Percentiles rank a stretch among this genome's conserved stretches.
Conservation (phyloP, 2,329 filamentous ascomycete genomes). For the Aspergillus nomiae region DNA sequence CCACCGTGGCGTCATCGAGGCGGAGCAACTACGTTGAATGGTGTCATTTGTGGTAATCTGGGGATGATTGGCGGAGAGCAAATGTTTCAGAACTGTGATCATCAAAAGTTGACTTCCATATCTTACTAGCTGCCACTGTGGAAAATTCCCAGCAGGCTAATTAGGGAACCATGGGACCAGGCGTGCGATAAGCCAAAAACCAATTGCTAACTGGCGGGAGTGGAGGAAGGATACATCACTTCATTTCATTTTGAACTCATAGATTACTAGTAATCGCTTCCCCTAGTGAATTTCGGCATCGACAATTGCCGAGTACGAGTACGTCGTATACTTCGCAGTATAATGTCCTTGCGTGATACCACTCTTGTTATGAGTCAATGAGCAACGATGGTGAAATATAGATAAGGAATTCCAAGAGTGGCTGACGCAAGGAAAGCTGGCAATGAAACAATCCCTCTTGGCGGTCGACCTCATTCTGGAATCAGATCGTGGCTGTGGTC, state of each 20-base stretch:
- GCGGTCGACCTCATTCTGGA: background rate
- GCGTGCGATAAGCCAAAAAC: background rate
- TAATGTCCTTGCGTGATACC: background rate
- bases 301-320: background rate
- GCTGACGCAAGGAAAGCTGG: background rate
- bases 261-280: background rate
- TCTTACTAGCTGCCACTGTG: background rate
- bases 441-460: background rate
- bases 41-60: background rate
- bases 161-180: background rate
- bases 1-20: slow-evolving; percentile 2
- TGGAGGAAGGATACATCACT: background rate
- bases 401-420: background rate
- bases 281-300: background rate
- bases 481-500: background rate
- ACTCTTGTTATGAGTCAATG: background rate
- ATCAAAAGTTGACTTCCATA: background rate
- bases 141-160: background rate
- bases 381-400: background rate
- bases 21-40: background rate
- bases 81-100: background rate
- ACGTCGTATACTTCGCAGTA: too few species aligned
- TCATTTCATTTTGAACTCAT: background rate
- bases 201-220: background rate
- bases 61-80: background rate